Evolutionary conservation across 768 basidiomycete genomes (phyloP), one percentile per base, ranked within the genome.

Genomic region (Panellus pusillus): DNA sequence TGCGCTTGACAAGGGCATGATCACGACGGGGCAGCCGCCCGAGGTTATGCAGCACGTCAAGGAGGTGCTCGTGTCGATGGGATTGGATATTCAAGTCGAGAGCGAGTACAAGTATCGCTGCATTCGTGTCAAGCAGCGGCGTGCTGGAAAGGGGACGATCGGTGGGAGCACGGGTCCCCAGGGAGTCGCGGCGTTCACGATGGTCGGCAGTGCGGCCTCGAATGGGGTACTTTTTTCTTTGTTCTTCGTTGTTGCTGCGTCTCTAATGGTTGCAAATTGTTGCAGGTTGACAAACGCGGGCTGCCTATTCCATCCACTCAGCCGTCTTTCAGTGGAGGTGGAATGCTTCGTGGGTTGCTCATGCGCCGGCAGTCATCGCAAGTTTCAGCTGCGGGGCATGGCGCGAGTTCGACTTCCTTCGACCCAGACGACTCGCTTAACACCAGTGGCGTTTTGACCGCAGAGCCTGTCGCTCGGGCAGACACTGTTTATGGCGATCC

Each of bases 291-390:
- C 70, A 90, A 84, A 65, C 88, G 93, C 38, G 94, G 94, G 29
- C 70, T 96, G 6, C 94, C 94, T 4, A 63, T 93, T 8, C 92
- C 94, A 3, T 87, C 24, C 24, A 3, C 89, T 7, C 85, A 84
- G 12, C 80, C 85, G 28, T 76, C 87, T 1, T 87, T 91, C 57
- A 74, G 83, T 19, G 75, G 78, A 12, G 82, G 86, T 4, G 89
- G 88, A 2, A 93, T 93, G 84, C 81, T 96, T 31, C 84, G 89
- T 41, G 92, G 92, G 7, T 75, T 96, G 45, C 79, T 96, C 38
- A 91, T 95, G 84, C 86, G 93, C 28, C 81, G 94, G 20, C 92
- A 95, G 63, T 90, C 91, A 1, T 93, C 93, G 14, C 92, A 96
- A 66, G 86, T 87, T 14, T 83, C 84, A 1, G 65, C 70, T 9